Evolutionary conservation across 352 stramenopile species (phyloP).

Genomic region (Phytopythium chamaehyphon): DNA sequence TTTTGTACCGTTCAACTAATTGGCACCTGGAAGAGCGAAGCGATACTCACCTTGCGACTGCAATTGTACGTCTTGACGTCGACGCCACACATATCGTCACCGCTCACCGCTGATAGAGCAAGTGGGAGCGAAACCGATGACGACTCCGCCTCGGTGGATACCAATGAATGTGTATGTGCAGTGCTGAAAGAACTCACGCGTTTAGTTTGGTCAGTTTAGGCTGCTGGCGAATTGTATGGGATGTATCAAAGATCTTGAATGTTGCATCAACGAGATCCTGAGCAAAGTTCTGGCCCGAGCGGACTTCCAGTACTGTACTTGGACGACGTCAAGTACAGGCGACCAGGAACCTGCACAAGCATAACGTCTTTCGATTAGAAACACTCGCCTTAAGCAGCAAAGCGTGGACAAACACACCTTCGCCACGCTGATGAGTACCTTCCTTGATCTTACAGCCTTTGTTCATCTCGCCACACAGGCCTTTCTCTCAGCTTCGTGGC

Average conservation of each 20-base stretch:
- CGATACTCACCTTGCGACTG: background rate
- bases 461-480: constrained; percentile 65
- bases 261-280: constrained; percentile 62
- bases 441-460: constrained; percentile 78
- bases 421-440: constrained; percentile 58
- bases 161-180: no score
- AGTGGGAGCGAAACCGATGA: no score
- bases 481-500: constrained; percentile 70
- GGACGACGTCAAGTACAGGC: constrained; percentile 78
- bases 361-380: no score
- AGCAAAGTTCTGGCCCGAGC: constrained; percentile 63
- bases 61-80: background rate
- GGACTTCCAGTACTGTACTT: constrained; percentile 86
- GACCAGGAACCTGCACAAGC: constrained; percentile 49
- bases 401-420: constrained; percentile 43
- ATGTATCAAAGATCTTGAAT: constrained; percentile 74
- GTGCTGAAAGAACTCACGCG: no score
- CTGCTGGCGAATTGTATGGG: constrained; percentile 54
- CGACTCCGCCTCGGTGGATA: no score
- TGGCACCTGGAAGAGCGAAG: no score
- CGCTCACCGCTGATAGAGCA: no score
- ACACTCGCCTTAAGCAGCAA: background rate
- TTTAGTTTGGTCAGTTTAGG: no score
- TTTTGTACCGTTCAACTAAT: constrained; percentile 68
- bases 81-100: no score